These are phyloP conservation scores for Parascedosporium putredinis DNA, from an alignment of 2,329 filamentous ascomycete genomes.

Conservation along the genomic window DNA sequence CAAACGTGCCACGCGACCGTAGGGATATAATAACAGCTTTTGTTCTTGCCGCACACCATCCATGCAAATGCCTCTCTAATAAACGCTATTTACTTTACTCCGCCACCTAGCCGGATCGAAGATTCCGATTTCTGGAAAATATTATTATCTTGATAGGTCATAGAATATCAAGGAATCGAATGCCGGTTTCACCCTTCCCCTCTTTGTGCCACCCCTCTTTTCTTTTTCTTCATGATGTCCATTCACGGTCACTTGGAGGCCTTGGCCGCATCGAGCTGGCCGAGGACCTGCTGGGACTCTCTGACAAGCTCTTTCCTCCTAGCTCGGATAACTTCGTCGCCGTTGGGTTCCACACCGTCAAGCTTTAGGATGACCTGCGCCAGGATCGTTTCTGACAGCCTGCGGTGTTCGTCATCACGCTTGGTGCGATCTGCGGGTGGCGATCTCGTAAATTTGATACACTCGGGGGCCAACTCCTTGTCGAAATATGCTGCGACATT, in stretches of 20 bases:
- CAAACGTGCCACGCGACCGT: too few species aligned
- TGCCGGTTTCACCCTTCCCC: not conserved
- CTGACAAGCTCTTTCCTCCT: conserved; percentile 64
- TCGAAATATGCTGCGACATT: conserved; percentile 56
- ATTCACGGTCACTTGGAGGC: conserved; percentile 6
- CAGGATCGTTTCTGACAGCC: conserved; percentile 64
- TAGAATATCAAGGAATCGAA: too few species aligned
- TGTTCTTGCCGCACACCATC: too few species aligned
- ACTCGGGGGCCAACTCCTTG: conserved; percentile 53
- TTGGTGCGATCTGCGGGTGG: conserved; percentile 59
- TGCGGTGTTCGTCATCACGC: conserved; percentile 63
- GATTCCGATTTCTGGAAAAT: too few species aligned
- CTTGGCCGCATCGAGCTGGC: conserved; percentile 45
- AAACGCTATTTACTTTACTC: too few species aligned
- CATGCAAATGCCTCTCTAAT: too few species aligned
- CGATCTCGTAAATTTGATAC: conserved; percentile 46
- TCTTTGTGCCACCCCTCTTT: not conserved
- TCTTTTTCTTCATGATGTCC: not conserved
- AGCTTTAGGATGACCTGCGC: conserved; percentile 67
- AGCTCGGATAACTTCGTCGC: conserved; percentile 52
- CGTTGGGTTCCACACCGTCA: conserved; percentile 65
- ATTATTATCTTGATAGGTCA: too few species aligned
- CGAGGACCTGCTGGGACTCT: conserved; percentile 57
- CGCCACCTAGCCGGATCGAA: too few species aligned
- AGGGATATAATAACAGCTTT: too few species aligned